Evolutionary conservation across 306 rosid genomes (phyloP), one percentile per base, ranked within the genome.

Genomic region (Dryas alaskensis): DNA sequence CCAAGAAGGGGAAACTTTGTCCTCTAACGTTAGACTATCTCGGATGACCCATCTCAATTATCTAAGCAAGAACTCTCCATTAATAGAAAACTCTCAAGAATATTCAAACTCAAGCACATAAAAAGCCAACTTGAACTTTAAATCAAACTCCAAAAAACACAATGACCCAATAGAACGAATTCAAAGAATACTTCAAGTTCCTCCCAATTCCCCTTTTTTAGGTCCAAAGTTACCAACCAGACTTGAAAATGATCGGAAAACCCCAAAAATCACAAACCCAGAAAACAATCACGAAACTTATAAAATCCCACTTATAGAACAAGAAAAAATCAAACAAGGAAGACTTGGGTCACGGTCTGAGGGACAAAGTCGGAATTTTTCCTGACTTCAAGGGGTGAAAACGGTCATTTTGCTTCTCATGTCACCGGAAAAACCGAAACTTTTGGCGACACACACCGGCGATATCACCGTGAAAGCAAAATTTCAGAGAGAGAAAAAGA

Each of bases 361-460:
- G 76, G 74, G 70, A 66, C 82, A 88, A 84, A 90, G 82, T 72
- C 44, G 57, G 70, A 66, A 83, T 63, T 69, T 76, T 49, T 19
- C 73, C 5, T 51, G 53, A 80, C 62, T 60, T 49, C 63, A 68
- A 66, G 42, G 22, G 53, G 71, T 48, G 78, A 68, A 77, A 67
- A 45, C 68, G 50, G 57, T 49, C 65, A 61, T 68, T 19, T 60
- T 25, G 37, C 37, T 31, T 31, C 37, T 31, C 37, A 31, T 31
- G 37, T 4, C 73, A 75, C 67, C 75, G 64, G 48, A 74, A 82
- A 31, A 42, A 48, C 59, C 51, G 37, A 49, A 76, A 80, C n/a
- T n/a, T 76, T 8, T 8, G 61, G 46, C 60, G 59, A 50, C 9
- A 43, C 5, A 2, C 44, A 64, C 51, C 43, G 61, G 60, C 22